phyloP scores from a whole-genome alignment of 306 rosid species.

The Cicer cuneatum region DNA sequence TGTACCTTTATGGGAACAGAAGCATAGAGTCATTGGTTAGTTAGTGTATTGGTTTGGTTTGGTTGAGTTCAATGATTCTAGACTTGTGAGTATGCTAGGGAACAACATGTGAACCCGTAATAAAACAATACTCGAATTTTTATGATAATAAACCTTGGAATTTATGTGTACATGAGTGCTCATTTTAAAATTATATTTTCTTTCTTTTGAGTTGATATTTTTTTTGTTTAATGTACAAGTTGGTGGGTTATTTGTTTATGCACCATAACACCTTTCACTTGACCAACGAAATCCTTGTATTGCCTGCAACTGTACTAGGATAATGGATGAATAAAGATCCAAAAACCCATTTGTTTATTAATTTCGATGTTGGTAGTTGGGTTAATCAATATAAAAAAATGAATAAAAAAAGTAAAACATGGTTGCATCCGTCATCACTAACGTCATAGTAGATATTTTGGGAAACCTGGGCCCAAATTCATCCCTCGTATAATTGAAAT shows the following conservation, averaged over 20 bases:
- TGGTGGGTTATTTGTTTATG: slow-evolving; percentile 8
- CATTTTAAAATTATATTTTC: not conserved
- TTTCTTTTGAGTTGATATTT: not conserved
- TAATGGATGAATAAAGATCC: slow-evolving; percentile 36
- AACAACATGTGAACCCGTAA: slow-evolving; percentile 39
- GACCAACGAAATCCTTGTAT: slow-evolving; percentile 36
- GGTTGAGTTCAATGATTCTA: slow-evolving; percentile 48
- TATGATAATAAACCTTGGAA: slow-evolving; percentile 26
- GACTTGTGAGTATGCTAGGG: slow-evolving; percentile 48
- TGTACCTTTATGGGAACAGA: slow-evolving; percentile 46
- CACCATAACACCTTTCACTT: slow-evolving; percentile 14
- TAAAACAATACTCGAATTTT: slow-evolving; percentile 40
- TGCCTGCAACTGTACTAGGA: slow-evolving; percentile 37
- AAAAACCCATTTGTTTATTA: slow-evolving; percentile 29
- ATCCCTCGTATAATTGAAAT: not conserved
- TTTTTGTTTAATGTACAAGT: not conserved
- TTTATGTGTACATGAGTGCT: slow-evolving; percentile 2
- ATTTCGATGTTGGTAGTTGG: slow-evolving; percentile 35
- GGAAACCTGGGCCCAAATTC: slow-evolving; percentile 41
- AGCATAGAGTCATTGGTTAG: slow-evolving; percentile 42
- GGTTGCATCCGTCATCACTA: slow-evolving; percentile 55
- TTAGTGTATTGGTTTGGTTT: slow-evolving; percentile 14
- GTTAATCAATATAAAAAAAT: slow-evolving; percentile 44
- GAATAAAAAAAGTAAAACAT: slow-evolving; percentile 29
- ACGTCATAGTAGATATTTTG: slow-evolving; percentile 67